Evolutionary conservation across 768 basidiomycete species (phyloP).

Genomic region (Cubamyces lactineus): DNA sequence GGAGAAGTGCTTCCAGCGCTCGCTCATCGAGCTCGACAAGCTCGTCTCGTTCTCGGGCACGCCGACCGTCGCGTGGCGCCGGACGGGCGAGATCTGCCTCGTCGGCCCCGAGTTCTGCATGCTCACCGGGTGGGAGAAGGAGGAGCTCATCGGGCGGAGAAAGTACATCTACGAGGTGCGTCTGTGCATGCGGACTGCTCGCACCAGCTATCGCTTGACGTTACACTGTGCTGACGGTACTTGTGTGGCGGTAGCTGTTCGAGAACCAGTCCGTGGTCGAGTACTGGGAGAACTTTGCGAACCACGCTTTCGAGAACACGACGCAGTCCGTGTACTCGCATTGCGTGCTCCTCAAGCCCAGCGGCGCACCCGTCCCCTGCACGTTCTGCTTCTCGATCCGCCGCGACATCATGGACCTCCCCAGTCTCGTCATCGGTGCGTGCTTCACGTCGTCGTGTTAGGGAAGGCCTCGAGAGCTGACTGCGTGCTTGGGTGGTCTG

Average conservation of each 20-base stretch:
- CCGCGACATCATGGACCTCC: conserved; percentile 88
- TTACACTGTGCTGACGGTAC: not conserved
- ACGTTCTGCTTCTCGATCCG: conserved; percentile 97
- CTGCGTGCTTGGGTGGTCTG: too few relatives aligned
- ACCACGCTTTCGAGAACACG: conserved; percentile 97
- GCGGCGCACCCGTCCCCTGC: conserved; percentile 82
- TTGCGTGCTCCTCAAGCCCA: conserved; percentile 85
- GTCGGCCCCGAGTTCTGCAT: conserved; percentile 96
- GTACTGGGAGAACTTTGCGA: conserved; percentile 96
- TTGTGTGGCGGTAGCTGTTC: conserved; percentile 63
- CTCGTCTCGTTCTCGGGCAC: conserved; percentile 97
- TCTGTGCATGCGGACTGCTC: conserved; percentile 1
- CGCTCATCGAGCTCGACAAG: conserved; percentile 93
- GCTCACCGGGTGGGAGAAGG: conserved; percentile 88
- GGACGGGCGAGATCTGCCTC: conserved; percentile 97
- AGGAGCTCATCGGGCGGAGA: conserved; percentile 67
- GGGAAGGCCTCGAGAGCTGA: too few relatives aligned
- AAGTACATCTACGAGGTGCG: conserved; percentile 71
- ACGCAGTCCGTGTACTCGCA: conserved; percentile 94
- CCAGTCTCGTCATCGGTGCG: conserved; percentile 86
- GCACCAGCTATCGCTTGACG: not conserved
- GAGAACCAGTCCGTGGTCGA: conserved; percentile 95
- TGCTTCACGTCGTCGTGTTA: too few relatives aligned
- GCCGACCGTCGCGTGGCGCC: conserved; percentile 95
- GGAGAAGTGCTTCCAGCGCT: conserved; percentile 93